phyloP scores from a whole-genome alignment of 2,329 filamentous ascomycete species.

The Colletotrichum sp. region DNA sequence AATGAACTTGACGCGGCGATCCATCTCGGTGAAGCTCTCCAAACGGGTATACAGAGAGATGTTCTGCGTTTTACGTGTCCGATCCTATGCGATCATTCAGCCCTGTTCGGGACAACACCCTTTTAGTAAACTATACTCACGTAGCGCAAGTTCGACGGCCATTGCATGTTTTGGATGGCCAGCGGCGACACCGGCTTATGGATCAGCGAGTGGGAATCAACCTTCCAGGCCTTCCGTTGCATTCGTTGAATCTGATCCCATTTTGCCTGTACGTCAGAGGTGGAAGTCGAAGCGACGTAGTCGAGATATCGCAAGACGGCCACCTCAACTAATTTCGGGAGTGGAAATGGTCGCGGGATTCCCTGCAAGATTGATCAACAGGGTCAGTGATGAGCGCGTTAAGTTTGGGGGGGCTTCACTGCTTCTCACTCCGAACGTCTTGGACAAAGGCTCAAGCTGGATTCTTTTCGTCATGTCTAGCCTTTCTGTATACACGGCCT shows the following conservation, averaged over 20 bases:
- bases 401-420: background rate
- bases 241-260: background rate
- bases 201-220: background rate
- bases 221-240: background rate
- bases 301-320: background rate
- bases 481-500: background rate
- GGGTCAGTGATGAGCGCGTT: background rate
- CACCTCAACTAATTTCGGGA: background rate
- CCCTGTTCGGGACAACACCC: background rate
- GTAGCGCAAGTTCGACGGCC: background rate
- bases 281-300: background rate
- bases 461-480: background rate
- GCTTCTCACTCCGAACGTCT: background rate
- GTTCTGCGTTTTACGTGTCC: background rate
- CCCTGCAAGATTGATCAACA: background rate
- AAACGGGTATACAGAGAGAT: background rate
- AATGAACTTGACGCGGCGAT: background rate
- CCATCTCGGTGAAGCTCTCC: background rate
- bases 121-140: background rate
- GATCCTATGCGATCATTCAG: background rate
- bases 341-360: background rate
- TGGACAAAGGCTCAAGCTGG: background rate
- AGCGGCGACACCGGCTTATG: background rate
- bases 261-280: background rate
- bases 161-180: background rate